Conservation (phyloP, 108 stramenopile genomes). For the Discostella stelligeroides region DNA sequence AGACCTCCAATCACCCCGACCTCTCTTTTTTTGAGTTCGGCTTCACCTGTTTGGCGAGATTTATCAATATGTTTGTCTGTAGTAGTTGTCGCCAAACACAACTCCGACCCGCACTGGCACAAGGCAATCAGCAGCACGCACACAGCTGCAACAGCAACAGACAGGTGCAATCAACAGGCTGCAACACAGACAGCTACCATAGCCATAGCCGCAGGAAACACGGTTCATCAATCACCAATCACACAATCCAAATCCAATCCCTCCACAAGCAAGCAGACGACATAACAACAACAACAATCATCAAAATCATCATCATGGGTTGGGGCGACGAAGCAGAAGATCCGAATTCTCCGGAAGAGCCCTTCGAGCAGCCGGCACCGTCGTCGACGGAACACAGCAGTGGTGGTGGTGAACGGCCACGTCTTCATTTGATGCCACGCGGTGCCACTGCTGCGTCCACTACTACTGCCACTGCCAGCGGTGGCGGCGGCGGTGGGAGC, state of each 20-base stretch:
- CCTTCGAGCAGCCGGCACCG: conserved; percentile 11
- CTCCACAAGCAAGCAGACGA: no score
- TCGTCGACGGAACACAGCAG: conserved; percentile 12
- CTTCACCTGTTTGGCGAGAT: no score
- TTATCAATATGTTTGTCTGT: no score
- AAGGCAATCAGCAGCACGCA: no score
- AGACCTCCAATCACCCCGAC: no score
- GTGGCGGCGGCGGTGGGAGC: conserved; percentile 1
- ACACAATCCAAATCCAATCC: not conserved
- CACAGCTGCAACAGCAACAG: no score
- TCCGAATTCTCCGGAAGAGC: not conserved
- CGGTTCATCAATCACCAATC: not conserved
- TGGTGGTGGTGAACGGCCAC: conserved; percentile 38
- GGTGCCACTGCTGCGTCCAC: not conserved
- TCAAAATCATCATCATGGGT: not conserved
- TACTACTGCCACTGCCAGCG: not conserved
- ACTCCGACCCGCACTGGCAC: no score
- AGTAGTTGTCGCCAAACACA: no score
- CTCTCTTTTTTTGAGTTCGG: no score
- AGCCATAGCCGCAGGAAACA: no score
- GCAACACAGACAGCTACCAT: no score
- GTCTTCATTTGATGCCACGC: conserved; percentile 49
- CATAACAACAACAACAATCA: not conserved
- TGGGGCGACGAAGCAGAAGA: conserved; percentile 53
- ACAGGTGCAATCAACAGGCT: no score